Base-by-base conservation (phyloP, 2,329 filamentous ascomycete species). In the Phaeosphaeriaceae sp. region DNA sequence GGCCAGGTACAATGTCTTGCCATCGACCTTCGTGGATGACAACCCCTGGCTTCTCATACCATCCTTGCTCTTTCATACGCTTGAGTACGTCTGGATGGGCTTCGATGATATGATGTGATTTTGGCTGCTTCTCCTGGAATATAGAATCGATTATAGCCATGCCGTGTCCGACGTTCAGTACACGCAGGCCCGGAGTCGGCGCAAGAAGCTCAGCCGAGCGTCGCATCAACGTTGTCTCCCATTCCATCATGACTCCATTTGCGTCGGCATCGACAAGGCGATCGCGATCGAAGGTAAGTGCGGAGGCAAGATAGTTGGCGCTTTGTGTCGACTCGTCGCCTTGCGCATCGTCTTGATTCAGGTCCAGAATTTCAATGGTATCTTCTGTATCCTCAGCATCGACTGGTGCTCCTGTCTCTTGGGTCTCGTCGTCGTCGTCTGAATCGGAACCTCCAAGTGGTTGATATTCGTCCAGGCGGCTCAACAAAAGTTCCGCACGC, bases 401-500 rank as follows among this genome's bases (percentile, higher is more conserved):
- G 2, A 54, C 63, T 22, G 67, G 1, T 17, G 36, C 65, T 33
- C 70, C 65, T 17, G 42, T 42, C 10, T 65, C 76, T 6, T 72
- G 74, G 15, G 79, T 79, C 1, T 80, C 80, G 17, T 79, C 80
- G 1, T 81, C 82, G 15, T 83, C 83, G 0, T 80, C 78, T 0
- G 79, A 78, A 15, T 84, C 85, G 31, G 81, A 84, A 3, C 87
- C 90, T 1, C 81, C 84, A 5, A 97, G 82, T 73, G 83, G 82
- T 77, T 94, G 89, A 71, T 96, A 98, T 15, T 88, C 90, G 47
- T 93, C 92, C 73, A 98, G 81, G 48, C 95, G 80, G 61, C 88
- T 90, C 70, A 98, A 86, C 19, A 99, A 80, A 75, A 98, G 81
- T 82, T 98, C 95, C 0, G 94, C 94, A 51, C 94, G 85, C 54